These are phyloP conservation scores for Candida glaebosa DNA, from an alignment of 805 yeast species.

Conservation along the genomic window DNA sequence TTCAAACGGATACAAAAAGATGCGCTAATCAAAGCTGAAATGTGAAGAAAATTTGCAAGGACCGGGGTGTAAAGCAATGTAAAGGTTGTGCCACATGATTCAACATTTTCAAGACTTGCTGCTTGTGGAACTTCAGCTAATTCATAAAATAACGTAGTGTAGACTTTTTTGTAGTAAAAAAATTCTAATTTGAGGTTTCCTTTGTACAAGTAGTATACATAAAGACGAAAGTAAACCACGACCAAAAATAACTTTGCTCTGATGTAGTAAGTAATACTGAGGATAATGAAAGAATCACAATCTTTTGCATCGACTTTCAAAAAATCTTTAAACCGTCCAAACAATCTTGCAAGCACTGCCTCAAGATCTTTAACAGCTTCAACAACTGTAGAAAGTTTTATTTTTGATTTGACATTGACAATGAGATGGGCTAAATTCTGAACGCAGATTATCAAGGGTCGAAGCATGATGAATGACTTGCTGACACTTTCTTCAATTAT, in stretches of 20 bases:
- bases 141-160: slow-evolving; percentile 4
- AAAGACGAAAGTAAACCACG: slow-evolving; percentile 2
- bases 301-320: neutral
- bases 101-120: neutral
- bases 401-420: slow-evolving; percentile 3
- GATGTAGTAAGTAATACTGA: slow-evolving; percentile 1
- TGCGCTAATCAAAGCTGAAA: neutral
- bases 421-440: slow-evolving; percentile 3
- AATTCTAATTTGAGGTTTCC: slow-evolving; percentile 4
- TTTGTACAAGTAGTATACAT: slow-evolving; percentile 2
- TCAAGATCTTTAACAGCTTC: slow-evolving; percentile 4
- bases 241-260: slow-evolving; percentile 2
- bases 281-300: slow-evolving; percentile 1
- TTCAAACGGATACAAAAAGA: slow-evolving; percentile 1
- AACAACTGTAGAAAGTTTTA: slow-evolving; percentile 1
- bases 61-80: slow-evolving; percentile 1
- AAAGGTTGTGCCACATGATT: slow-evolving; percentile 2
- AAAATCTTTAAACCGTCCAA: slow-evolving; percentile 2
- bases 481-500: slow-evolving; percentile 8
- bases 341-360: neutral
- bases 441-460: slow-evolving; percentile 1
- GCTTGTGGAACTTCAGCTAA: slow-evolving; percentile 1
- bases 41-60: neutral
- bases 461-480: slow-evolving; percentile 2
- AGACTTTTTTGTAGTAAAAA: slow-evolving; percentile 4